A percentile compares a stretch with the other conserved stretches of the same genome.
Evolutionary conservation across 2,329 filamentous ascomycete species (phyloP).

Genomic region (Fusarium oxysporum): DNA sequence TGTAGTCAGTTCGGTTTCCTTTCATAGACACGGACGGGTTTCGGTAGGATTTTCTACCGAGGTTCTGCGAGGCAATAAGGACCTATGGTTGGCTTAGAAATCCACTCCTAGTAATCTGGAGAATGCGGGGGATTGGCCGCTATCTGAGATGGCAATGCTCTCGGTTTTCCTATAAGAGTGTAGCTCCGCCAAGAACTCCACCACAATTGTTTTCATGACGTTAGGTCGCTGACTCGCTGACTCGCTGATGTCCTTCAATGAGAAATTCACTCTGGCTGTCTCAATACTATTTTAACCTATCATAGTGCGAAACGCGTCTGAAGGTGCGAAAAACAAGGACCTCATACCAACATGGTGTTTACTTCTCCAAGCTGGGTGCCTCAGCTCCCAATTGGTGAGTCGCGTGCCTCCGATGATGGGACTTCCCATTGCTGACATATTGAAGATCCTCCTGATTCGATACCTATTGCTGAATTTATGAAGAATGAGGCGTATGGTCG

Average conservation of each 20-base stretch:
- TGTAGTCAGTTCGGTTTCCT: background rate
- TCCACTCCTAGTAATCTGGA: background rate
- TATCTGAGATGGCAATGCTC: background rate
- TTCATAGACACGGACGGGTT: background rate
- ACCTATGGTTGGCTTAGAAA: background rate
- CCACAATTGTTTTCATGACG: background rate
- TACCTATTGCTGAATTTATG: constrained; percentile 24
- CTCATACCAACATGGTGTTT: constrained; percentile 3
- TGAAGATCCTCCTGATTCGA: constrained; percentile 9
- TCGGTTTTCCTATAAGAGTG: constrained; percentile 7
- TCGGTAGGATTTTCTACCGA: background rate
- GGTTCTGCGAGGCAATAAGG: background rate
- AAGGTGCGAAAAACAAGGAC: background rate
- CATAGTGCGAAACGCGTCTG: background rate
- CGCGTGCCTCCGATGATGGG: too few species aligned
- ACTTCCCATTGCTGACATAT: background rate
- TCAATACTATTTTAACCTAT: background rate
- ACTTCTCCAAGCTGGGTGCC: constrained; percentile 9
- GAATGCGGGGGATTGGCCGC: background rate
- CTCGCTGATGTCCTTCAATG: background rate
- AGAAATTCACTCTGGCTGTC: background rate
- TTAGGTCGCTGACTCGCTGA: background rate
- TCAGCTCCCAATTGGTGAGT: background rate
- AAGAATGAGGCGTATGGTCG: constrained; percentile 49
- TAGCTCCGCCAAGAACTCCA: background rate